Conservation (phyloP, 768 basidiomycete species). For the Lepiota venenata region DNA sequence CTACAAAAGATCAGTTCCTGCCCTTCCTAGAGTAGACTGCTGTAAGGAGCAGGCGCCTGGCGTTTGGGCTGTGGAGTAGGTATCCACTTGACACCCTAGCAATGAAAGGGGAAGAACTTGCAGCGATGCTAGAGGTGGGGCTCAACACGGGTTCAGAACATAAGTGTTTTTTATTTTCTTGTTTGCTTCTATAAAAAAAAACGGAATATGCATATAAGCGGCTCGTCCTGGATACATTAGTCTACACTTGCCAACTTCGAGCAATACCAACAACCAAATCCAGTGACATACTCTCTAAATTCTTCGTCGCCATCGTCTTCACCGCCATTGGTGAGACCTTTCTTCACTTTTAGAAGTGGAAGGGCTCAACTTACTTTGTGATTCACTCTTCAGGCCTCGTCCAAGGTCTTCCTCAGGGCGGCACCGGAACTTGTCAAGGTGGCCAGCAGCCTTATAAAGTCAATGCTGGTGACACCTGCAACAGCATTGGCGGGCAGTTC, state of each 20-base stretch:
- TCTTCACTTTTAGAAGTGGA: not conserved
- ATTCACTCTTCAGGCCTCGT: not conserved
- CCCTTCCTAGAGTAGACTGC: not conserved
- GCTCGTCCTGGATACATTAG: no score
- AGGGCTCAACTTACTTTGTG: not conserved
- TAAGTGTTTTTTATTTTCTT: no score
- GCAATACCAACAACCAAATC: no score
- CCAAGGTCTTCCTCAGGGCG: not conserved
- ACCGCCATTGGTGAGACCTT: not conserved
- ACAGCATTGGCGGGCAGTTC: not conserved
- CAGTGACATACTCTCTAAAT: not conserved
- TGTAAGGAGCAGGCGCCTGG: not conserved
- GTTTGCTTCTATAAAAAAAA: no score
- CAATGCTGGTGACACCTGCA: not conserved
- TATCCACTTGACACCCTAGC: not conserved
- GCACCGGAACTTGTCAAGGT: not conserved
- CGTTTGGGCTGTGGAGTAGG: not conserved
- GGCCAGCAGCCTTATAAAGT: not conserved
- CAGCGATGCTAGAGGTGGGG: not conserved
- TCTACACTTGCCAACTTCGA: no score
- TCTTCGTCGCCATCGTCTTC: not conserved
- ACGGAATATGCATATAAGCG: no score
- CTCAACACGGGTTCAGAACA: no score
- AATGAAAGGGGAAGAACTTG: not conserved
- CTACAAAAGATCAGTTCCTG: not conserved